Conservation (phyloP, 768 basidiomycete species). For the Mycena vitilis region DNA sequence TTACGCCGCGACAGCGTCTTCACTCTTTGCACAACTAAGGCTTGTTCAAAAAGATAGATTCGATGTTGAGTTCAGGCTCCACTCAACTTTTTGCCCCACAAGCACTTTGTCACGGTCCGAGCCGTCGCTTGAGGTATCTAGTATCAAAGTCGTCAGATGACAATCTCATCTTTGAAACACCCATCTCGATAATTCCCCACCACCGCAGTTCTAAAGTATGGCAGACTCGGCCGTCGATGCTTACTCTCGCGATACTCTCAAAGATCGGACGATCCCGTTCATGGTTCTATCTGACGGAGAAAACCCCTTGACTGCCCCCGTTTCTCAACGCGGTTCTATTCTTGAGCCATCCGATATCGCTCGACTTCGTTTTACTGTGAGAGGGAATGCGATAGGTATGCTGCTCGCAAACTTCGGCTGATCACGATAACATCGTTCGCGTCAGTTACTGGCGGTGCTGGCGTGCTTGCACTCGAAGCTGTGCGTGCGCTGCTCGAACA, state of each 20-base stretch:
- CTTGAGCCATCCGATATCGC: conserved; percentile 44
- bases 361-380: conserved; percentile 48
- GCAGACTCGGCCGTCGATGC: conserved; percentile 15
- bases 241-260: conserved; percentile 43
- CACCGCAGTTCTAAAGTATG: conserved; percentile 7
- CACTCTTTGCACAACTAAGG: no score
- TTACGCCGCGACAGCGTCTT: no score
- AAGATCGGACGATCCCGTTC: conserved; percentile 43
- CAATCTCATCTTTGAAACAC: neutral
- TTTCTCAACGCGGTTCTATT: conserved; percentile 32
- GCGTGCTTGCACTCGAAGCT: conserved; percentile 50
- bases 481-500: conserved; percentile 58
- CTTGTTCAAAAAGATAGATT: no score
- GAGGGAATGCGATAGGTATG: conserved; percentile 56
- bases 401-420: neutral
- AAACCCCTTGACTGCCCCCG: conserved; percentile 47
- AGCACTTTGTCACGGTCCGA: no score
- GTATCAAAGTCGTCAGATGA: conserved; percentile 7
- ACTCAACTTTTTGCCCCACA: no score
- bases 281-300: conserved; percentile 47
- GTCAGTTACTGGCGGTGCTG: conserved; percentile 58
- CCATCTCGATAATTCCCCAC: neutral
- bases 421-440: neutral
- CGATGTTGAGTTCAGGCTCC: no score
- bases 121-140: no score